phyloP scores from a whole-genome alignment of 495 filamentous ascomycete genomes.

The Aspergillus homomorphus region DNA sequence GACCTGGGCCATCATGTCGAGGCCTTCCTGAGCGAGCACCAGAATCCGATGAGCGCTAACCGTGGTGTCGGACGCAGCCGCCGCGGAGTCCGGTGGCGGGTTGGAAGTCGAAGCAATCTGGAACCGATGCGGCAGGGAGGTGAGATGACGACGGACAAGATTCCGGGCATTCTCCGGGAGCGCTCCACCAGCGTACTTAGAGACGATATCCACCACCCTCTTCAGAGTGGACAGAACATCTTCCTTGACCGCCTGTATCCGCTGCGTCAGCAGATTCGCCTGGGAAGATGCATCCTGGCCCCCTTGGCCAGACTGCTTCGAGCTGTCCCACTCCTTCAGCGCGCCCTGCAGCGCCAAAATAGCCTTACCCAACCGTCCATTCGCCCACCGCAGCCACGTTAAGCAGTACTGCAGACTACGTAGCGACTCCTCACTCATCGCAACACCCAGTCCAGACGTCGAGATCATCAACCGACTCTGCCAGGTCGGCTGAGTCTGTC shows the following conservation, averaged over 20 bases:
- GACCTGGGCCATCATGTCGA: constrained; percentile 87
- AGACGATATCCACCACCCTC: constrained; percentile 72
- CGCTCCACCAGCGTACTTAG: constrained; percentile 77
- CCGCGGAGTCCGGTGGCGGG: constrained; percentile 37
- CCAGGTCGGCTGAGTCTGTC: constrained; percentile 55
- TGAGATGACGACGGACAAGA: constrained; percentile 74
- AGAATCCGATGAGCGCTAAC: constrained; percentile 65
- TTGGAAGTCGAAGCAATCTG: constrained; percentile 49
- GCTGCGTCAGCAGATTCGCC: constrained; percentile 48
- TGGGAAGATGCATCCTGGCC: constrained; percentile 25
- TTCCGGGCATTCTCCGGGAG: constrained; percentile 78
- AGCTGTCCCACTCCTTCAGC: constrained; percentile 71
- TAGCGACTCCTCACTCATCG: constrained; percentile 81
- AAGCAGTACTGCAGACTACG: constrained; percentile 75
- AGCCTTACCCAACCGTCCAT: constrained; percentile 66
- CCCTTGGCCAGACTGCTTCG: constrained; percentile 24
- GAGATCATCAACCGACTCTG: constrained; percentile 75
- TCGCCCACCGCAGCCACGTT: constrained; percentile 70
- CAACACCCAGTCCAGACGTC: constrained; percentile 79
- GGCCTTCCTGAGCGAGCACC: constrained; percentile 78
- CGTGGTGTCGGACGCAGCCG: constrained; percentile 39
- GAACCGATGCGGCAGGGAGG: constrained; percentile 75
- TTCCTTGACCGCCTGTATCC: constrained; percentile 65
- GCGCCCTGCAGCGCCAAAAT: constrained; percentile 65
- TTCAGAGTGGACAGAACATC: constrained; percentile 76